A percentile compares a stretch with the other conserved stretches of the same genome.
Conservation (phyloP, 345 rosid genomes). For the Capsella bursapastoris region DNA sequence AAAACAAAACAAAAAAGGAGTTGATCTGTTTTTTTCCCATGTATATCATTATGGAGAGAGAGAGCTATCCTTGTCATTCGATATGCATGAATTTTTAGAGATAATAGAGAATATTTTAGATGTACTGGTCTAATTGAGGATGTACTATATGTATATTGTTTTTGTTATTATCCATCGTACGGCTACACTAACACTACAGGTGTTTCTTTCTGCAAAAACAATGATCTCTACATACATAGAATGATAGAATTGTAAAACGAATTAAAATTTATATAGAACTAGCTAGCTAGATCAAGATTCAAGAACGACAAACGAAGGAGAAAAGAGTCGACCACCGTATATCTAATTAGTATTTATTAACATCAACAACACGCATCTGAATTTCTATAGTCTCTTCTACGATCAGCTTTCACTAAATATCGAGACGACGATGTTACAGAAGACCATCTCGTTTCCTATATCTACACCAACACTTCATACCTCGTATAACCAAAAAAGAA, state of each 20-base stretch:
- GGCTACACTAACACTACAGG: no score
- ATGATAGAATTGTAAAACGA: no score
- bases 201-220: no score
- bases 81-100: background rate
- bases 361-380: no score
- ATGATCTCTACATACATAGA: no score
- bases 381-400: no score
- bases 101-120: background rate
- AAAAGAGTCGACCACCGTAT: no score
- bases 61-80: background rate
- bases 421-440: background rate
- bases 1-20: background rate
- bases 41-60: background rate
- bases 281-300: no score
- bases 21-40: background rate
- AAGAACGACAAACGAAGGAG: no score
- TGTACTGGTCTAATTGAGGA: background rate
- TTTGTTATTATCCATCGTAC: background rate
- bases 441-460: conserved; percentile 24
- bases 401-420: background rate
- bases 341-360: no score
- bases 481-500: background rate
- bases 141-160: background rate
- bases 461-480: conserved; percentile 8
- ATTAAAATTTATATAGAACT: no score